Percentiles rank a stretch among this genome's conserved stretches.
Conservation (phyloP, 306 rosid genomes). For the Pyrus bretschneideri region DNA sequence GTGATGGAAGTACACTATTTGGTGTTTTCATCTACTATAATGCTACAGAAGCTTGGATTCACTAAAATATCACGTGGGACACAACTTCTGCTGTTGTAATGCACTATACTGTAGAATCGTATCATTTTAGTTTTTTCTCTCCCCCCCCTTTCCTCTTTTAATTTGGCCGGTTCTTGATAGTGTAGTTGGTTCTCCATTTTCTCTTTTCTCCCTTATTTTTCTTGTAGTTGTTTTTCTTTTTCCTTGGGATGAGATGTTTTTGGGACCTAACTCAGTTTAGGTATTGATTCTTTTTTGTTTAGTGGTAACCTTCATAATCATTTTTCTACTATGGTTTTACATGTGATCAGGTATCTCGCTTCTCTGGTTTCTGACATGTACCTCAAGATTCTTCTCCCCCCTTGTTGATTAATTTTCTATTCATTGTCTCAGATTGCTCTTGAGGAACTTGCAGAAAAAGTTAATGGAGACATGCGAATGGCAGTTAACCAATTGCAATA, state of each 20-base stretch:
- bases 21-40: not conserved
- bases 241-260: not conserved
- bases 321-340: not conserved
- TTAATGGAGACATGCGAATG: constrained; percentile 94
- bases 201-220: not conserved
- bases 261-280: not conserved
- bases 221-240: not conserved
- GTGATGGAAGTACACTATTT: not conserved
- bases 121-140: not conserved
- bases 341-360: not conserved
- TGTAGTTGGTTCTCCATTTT: not conserved
- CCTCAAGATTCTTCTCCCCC: no score
- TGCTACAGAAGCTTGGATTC: not conserved
- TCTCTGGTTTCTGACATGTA: not conserved
- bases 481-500: constrained; percentile 88
- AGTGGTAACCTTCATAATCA: not conserved
- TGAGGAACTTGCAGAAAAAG: constrained; percentile 92
- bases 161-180: not conserved
- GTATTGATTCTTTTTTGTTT: not conserved
- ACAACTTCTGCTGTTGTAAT: not conserved
- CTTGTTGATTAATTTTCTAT: not conserved
- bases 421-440: constrained; percentile 65
- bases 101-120: not conserved
- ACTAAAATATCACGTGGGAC: not conserved
- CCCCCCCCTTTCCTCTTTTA: not conserved